A percentile compares a stretch with the other conserved stretches of the same genome.
Conservation (phyloP, 192 early-diverging fungal genomes). For the Dimargaris verticillata region DNA sequence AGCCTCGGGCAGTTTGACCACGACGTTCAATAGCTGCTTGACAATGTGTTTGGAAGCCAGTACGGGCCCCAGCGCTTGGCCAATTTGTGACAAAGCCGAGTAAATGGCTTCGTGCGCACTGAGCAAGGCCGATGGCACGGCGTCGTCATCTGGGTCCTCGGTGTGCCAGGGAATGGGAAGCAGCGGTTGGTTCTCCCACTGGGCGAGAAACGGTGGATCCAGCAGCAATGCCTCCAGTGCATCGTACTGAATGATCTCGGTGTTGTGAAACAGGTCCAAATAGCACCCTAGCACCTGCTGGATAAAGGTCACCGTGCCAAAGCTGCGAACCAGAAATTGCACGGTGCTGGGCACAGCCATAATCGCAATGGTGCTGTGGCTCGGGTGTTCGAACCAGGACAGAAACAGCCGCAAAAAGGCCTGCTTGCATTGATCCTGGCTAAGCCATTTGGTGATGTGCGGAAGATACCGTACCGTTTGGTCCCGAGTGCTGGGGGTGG, state of each 20-base stretch:
- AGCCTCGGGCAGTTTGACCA: background rate
- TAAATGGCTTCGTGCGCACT: background rate
- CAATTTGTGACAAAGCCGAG: background rate
- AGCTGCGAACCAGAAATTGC: background rate
- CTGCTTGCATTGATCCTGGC: background rate
- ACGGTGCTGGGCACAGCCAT: background rate
- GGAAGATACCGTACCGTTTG: background rate
- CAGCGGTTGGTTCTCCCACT: too few relatives aligned
- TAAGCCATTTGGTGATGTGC: slow-evolving; percentile 4
- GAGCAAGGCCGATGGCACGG: background rate
- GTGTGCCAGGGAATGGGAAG: too few relatives aligned
- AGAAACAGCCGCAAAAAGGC: background rate
- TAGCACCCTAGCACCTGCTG: slow-evolving; percentile 5
- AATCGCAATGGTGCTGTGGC: background rate
- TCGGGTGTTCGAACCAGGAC: slow-evolving; percentile 1
- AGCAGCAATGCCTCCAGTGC: too few relatives aligned
- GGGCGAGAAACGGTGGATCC: too few relatives aligned
- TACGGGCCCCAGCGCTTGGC: slow-evolving; percentile 4
- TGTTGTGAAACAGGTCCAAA: background rate
- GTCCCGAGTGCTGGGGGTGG: background rate
- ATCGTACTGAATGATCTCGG: background rate
- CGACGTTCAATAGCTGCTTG: background rate
- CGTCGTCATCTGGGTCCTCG: background rate
- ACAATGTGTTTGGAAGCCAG: background rate
- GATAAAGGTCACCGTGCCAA: background rate